Conservation (phyloP, 768 basidiomycete species). For the Russula sp. region DNA sequence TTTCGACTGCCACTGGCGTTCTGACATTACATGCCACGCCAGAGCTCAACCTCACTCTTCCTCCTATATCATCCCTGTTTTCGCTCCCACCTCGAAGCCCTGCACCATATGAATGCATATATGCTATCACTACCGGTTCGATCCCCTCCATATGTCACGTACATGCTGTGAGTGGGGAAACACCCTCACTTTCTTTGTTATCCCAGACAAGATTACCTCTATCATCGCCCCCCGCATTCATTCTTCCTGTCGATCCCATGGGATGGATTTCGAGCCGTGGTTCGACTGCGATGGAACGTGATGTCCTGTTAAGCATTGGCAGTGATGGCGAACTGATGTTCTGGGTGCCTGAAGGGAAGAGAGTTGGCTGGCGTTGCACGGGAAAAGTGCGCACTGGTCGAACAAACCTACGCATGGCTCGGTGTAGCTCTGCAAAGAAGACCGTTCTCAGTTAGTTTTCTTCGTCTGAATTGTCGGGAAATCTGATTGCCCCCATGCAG, state of each 20-base stretch:
- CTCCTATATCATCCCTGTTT: slow-evolving; percentile 58
- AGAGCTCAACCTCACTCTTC: slow-evolving; percentile 44
- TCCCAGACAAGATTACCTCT: slow-evolving; percentile 56
- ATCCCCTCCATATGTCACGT: slow-evolving; percentile 53
- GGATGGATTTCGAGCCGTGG: slow-evolving; percentile 54
- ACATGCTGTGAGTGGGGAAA: slow-evolving; percentile 39
- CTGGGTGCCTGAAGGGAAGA: slow-evolving; percentile 56
- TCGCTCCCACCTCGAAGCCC: slow-evolving; percentile 46
- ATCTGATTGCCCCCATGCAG: slow-evolving; percentile 39
- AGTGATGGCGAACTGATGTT: slow-evolving; percentile 78
- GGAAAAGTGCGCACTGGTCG: slow-evolving; percentile 73
- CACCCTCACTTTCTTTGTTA: slow-evolving; percentile 45
- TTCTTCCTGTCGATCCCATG: slow-evolving; percentile 86
- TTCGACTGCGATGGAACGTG: slow-evolving; percentile 45
- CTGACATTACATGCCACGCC: slow-evolving; percentile 57
- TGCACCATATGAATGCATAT: slow-evolving; percentile 52
- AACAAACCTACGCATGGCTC: slow-evolving; percentile 60
- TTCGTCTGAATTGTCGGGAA: neutral
- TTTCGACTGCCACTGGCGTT: slow-evolving; percentile 45
- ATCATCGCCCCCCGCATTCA: slow-evolving; percentile 41
- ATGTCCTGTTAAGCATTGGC: slow-evolving; percentile 77
- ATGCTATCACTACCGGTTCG: slow-evolving; percentile 63
- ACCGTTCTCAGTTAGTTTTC: slow-evolving; percentile 70
- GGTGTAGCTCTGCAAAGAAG: slow-evolving; percentile 90
- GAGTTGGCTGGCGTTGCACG: slow-evolving; percentile 57